These are phyloP conservation scores for Craspedostauros australis DNA, from an alignment of 108 stramenopile species.

Conservation along the genomic window DNA sequence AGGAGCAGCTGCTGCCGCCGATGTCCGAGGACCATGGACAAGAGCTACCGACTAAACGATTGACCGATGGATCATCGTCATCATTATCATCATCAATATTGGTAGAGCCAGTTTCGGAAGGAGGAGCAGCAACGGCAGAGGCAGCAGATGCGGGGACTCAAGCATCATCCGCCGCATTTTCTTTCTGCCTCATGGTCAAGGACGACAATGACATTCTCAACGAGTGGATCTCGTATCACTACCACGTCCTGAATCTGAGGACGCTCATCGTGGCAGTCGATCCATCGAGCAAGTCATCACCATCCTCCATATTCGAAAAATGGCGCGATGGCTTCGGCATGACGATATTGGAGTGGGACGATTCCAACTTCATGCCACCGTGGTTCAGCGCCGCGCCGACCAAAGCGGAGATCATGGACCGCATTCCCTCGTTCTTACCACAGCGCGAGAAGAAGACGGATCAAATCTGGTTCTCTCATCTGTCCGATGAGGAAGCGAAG, in stretches of 20 bases:
- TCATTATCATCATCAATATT: too few relatives aligned
- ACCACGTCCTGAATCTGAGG: constrained; percentile 26
- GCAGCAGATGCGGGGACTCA: too few relatives aligned
- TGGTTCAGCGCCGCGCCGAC: background rate
- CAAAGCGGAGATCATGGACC: background rate
- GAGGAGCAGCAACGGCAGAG: too few relatives aligned
- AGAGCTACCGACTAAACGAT: too few relatives aligned
- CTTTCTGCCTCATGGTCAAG: constrained; percentile 24
- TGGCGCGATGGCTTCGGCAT: constrained; percentile 3
- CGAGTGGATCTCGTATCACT: constrained; percentile 53
- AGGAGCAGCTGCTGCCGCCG: too few relatives aligned
- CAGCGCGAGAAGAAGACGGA: background rate
- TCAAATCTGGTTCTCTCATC: background rate
- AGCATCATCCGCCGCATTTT: too few relatives aligned
- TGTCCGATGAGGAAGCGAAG: background rate
- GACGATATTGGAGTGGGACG: constrained; percentile 14
- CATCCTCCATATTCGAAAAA: constrained; percentile 2
- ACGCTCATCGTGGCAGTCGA: constrained; percentile 14
- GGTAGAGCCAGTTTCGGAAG: too few relatives aligned
- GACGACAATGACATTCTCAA: constrained; percentile 33
- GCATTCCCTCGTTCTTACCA: constrained; percentile 1
- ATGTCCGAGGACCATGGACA: too few relatives aligned
- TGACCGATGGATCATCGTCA: too few relatives aligned
- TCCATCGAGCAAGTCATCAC: constrained; percentile 9
- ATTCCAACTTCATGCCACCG: constrained; percentile 31